A percentile compares a stretch with the other conserved stretches of the same genome.
Conservation (phyloP, 495 filamentous ascomycete species). For the Xanthoparmelia taractica region DNA sequence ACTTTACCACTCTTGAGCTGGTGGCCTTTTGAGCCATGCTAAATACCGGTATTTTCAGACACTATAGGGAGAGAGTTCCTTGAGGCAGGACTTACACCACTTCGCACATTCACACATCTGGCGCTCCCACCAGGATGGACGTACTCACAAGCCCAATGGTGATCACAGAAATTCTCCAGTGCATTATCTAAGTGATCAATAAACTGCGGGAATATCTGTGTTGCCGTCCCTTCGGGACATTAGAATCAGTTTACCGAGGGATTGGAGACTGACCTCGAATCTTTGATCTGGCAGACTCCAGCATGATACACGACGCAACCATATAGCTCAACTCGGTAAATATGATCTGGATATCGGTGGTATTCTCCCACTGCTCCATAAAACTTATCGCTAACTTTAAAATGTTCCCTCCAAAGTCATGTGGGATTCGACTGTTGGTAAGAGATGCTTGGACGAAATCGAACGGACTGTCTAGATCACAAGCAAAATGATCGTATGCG, state of each 20-base stretch:
- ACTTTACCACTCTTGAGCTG: conserved; percentile 42
- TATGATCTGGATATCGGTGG: conserved; percentile 30
- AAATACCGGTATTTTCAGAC: background rate
- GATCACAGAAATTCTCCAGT: conserved; percentile 42
- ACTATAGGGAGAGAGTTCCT: background rate
- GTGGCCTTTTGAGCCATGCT: conserved; percentile 44
- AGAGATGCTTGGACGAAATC: conserved; percentile 47
- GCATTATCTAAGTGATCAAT: conserved; percentile 38
- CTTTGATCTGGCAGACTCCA: conserved; percentile 42
- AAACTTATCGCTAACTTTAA: conserved; percentile 43
- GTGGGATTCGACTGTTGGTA: conserved; percentile 37
- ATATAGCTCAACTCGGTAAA: conserved; percentile 44
- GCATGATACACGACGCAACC: conserved; percentile 48
- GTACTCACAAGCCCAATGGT: conserved; percentile 44
- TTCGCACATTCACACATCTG: conserved; percentile 40
- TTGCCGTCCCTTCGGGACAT: conserved; percentile 20
- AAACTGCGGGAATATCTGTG: conserved; percentile 29
- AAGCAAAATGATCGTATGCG: conserved; percentile 52
- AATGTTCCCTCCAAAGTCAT: conserved; percentile 48
- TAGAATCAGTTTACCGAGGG: conserved; percentile 1
- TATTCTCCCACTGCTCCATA: conserved; percentile 31
- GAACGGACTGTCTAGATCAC: conserved; percentile 44
- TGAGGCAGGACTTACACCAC: conserved; percentile 20
- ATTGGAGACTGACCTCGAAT: conserved; percentile 30
- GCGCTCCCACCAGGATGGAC: conserved; percentile 26